Conservation (phyloP, 208 protist genomes). For the Leishmania tarentolae region DNA sequence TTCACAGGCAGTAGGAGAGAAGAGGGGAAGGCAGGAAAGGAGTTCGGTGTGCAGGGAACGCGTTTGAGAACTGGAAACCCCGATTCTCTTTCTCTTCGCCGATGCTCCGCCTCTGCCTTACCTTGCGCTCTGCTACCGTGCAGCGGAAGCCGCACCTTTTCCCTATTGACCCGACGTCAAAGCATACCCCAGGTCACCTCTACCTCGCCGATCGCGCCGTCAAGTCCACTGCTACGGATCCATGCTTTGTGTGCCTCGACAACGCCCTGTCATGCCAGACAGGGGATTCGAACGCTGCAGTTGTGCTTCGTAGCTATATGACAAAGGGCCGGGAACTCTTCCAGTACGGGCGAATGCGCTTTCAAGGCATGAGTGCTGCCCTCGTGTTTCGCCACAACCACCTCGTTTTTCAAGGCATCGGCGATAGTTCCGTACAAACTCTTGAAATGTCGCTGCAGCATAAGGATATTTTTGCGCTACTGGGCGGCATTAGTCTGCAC, state of each 20-base stretch:
- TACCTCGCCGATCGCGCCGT: constrained; percentile 80
- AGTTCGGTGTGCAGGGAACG: neutral
- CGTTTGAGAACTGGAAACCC: neutral
- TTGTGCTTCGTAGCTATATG: constrained; percentile 27
- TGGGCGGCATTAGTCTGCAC: constrained; percentile 40
- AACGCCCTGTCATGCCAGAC: constrained; percentile 48
- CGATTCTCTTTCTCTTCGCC: neutral
- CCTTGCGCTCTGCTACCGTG: constrained; percentile 14
- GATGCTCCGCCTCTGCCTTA: constrained; percentile 23
- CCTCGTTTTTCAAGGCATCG: constrained; percentile 65
- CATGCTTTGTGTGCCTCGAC: constrained; percentile 65
- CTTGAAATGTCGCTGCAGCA: constrained; percentile 53
- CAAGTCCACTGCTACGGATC: constrained; percentile 48
- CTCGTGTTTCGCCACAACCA: constrained; percentile 52
- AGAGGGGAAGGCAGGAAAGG: neutral
- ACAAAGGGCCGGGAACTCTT: constrained; percentile 14
- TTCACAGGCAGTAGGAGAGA: neutral
- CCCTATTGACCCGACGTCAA: constrained; percentile 19
- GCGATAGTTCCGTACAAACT: constrained; percentile 44
- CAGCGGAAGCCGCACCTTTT: constrained; percentile 21
- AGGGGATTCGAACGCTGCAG: constrained; percentile 36
- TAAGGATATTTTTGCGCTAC: constrained; percentile 61
- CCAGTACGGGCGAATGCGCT: constrained; percentile 36
- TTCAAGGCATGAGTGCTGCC: constrained; percentile 50
- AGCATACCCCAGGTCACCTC: constrained; percentile 34